Evolutionary conservation across 768 basidiomycete genomes (phyloP), one percentile per base, ranked within the genome.

Genomic region (Rickenella mellea): DNA sequence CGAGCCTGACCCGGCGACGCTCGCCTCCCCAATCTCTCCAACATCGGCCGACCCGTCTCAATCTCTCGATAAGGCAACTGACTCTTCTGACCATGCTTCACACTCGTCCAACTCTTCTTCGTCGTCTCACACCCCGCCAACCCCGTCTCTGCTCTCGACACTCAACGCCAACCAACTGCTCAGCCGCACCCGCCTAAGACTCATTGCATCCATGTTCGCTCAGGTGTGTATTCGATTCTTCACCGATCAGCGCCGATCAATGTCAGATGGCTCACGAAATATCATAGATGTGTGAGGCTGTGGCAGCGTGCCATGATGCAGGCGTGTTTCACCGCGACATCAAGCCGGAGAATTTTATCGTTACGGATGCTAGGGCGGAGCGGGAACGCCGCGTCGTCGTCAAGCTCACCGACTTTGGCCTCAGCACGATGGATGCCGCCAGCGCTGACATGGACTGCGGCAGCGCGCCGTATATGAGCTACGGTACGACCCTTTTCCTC

Each of bases 261-360:
- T 17, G 33, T 7, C 12, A 36, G 10, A n/a, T n/a, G n/a, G n/a
- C n/a, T n/a, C n/a, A n/a, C n/a, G 9, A 32, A n/a, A 14, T 32
- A 7, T 7, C 7, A 32, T 19, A 36, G 33, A 99, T 99, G 94
- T 98, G 94, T 58, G 89, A 93, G 49, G 93, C 94, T 32, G 93
- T 99, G 10, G 88, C 89, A 3, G 79, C 84, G 5, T 97, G 94
- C 64, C 94, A 99, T 58, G 81, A 81, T 14, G 79, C 83, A 47
- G 82, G 82, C 27, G 86, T 99, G 47, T 90, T 83, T 57, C 94
- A 99, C 59, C 80, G 94, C 47, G 94, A 99, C 62, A 97, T 99
- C 74, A 99, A 99, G 67, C 94, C 94, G 0, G 94, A 98, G 69
- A 97, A 98, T 66, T 92, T 93, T 54, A 93, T 93, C 58, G 89